Evolutionary conservation across 495 filamentous ascomycete species (phyloP), one percentile per base, ranked within the genome.

Genomic region (Aspergillus ellipticus): DNA sequence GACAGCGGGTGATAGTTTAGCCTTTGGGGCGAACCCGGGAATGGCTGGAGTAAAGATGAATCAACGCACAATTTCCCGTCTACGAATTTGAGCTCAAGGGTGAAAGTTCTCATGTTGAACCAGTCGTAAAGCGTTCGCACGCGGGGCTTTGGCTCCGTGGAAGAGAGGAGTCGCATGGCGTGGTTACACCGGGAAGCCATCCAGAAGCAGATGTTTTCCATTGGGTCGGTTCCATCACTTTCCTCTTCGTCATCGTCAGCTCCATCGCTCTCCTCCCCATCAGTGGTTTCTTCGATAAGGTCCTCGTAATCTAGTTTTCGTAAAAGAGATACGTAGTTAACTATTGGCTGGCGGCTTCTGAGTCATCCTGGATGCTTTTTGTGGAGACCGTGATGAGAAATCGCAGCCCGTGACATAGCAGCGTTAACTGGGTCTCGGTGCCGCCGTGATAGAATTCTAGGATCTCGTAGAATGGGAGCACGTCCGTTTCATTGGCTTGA

Each of bases 121-220:
- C 46, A 49, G 19, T 49, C 46, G n/a, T 49, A 24, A 33, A 49
- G 46, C 28, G 46, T 49, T 33, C n/a, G 46, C 22, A 49, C 46
- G 28, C 28, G 46, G 8, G 46, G 46, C n/a, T 31, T 28, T 28
- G 20, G n/a, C 42, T 45, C 42, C 42, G 2, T 20, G 5, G 46
- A 49, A 4, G 22, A 28, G 28, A 29, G 16, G 22, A 28, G 22
- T 53, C 42, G 20, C 50, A 53, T 53, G 31, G 5, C 17, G 6
- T 33, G 16, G 17, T 53, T 42, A 16, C 50, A 53, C 11, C 22
- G 42, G 37, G 7, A 42, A 13, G 50, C 31, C 6, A 53, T 53
- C 50, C 50, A 53, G 9, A 53, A 53, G 22, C 50, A 53, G 50
- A 53, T 17, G 9, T 53, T 28, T 24, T 53, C 50, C 50, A 53